These are phyloP conservation scores for Endoconidiophora polonica DNA, from an alignment of 2,329 filamentous ascomycete species.

Conservation along the genomic window DNA sequence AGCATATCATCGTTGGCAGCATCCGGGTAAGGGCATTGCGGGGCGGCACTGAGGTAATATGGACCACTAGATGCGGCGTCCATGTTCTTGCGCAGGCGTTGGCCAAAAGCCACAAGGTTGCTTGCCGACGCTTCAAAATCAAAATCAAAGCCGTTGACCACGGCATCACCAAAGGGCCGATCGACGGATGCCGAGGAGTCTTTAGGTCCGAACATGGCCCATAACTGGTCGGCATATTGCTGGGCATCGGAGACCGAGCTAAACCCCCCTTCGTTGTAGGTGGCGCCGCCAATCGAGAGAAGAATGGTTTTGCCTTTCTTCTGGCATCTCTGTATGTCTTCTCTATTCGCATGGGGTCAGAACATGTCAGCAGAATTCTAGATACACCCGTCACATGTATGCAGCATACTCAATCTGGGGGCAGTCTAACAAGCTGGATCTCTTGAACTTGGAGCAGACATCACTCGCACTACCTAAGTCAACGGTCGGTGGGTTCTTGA, in stretches of 20 bases:
- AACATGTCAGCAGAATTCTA: too few species aligned
- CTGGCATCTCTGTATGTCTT: slow-evolving; percentile 28
- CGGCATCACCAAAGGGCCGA: slow-evolving; percentile 22
- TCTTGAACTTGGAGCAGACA: slow-evolving; percentile 40
- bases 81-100: slow-evolving; percentile 27
- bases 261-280: slow-evolving; percentile 36
- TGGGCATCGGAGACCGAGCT: slow-evolving; percentile 19
- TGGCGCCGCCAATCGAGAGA: slow-evolving; percentile 29
- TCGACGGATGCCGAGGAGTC: slow-evolving; percentile 18
- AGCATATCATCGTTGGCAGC: slow-evolving; percentile 24
- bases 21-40: slow-evolving; percentile 25
- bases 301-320: slow-evolving; percentile 26
- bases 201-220: slow-evolving; percentile 24
- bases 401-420: slow-evolving; percentile 43
- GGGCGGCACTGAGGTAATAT: slow-evolving; percentile 27
- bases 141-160: slow-evolving; percentile 28
- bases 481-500: slow-evolving; percentile 35
- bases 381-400: neutral
- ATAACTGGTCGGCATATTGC: slow-evolving; percentile 24
- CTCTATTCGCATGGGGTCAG: slow-evolving; percentile 17
- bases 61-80: slow-evolving; percentile 24
- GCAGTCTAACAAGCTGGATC: slow-evolving; percentile 42
- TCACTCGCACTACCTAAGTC: slow-evolving; percentile 52
- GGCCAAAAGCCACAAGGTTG: slow-evolving; percentile 21
- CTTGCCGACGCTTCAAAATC: slow-evolving; percentile 22